phyloP scores from a whole-genome alignment of 768 basidiomycete genomes.

The Amanita pallidorosea region DNA sequence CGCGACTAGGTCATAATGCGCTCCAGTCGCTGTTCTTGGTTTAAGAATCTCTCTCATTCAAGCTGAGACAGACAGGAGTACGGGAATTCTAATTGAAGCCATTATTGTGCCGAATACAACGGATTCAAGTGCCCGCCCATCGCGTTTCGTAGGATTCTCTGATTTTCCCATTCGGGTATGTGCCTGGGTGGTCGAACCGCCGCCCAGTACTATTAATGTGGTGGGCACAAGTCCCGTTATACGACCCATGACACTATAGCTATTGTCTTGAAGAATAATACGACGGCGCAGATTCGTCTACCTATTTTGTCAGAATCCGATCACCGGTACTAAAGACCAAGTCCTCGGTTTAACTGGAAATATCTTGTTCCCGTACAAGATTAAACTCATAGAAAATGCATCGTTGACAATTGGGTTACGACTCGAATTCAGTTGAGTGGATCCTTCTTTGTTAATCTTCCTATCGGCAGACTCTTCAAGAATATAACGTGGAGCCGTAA shows the following conservation, averaged over 20 bases:
- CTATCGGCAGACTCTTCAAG: neutral
- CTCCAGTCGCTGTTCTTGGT: neutral
- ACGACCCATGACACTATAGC: neutral
- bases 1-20: neutral
- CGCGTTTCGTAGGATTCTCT: neutral
- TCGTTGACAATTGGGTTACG: neutral
- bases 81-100: neutral
- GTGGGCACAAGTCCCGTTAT: neutral
- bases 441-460: neutral
- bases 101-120: neutral
- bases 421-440: neutral
- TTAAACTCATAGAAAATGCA: neutral
- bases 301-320: neutral
- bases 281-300: neutral
- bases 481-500: neutral
- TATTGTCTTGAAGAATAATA: neutral
- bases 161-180: neutral
- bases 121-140: neutral
- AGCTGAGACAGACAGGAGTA: neutral
- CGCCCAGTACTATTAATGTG: neutral
- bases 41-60: neutral
- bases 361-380: neutral
- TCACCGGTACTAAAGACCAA: neutral
- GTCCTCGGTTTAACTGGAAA: neutral
- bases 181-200: neutral